Evolutionary conservation across 805 yeast species (phyloP).

Genomic region (Huiozyma sinensis): DNA sequence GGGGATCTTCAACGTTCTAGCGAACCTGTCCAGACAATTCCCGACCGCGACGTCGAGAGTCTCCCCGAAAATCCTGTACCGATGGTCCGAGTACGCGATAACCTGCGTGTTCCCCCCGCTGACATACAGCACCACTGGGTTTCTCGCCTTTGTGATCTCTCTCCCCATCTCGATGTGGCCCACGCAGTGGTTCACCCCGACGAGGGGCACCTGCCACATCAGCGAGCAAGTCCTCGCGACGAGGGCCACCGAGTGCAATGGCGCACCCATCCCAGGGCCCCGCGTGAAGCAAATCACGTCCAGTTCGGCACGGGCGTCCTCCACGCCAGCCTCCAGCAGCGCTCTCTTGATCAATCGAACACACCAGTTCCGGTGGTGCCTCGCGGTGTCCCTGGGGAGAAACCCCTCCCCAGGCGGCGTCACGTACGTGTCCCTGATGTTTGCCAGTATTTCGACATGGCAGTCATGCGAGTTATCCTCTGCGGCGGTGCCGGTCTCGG

Average conservation of each 20-base stretch:
- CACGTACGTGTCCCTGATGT: slow-evolving; percentile 86
- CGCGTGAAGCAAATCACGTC: slow-evolving; percentile 89
- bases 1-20: slow-evolving; percentile 77
- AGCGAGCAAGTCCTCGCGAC: slow-evolving; percentile 82
- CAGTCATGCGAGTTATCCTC: slow-evolving; percentile 39
- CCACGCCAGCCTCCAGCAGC: slow-evolving; percentile 46
- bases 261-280: slow-evolving; percentile 99
- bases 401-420: slow-evolving; percentile 99
- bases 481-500: slow-evolving; percentile 31
- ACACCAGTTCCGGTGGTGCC: slow-evolving; percentile 94
- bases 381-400: slow-evolving; percentile 89
- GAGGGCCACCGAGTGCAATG: slow-evolving; percentile 82
- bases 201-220: slow-evolving; percentile 72
- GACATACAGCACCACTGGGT: slow-evolving; percentile 93
- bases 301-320: slow-evolving; percentile 36
- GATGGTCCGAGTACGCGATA: slow-evolving; percentile 87
- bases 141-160: slow-evolving; percentile 94
- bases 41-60: slow-evolving; percentile 97
- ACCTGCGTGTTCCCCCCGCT: slow-evolving; percentile 99
- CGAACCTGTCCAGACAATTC: slow-evolving; percentile 91
- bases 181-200: slow-evolving; percentile 94
- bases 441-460: slow-evolving; percentile 69
- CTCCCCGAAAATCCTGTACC: slow-evolving; percentile 98
- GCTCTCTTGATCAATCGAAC: slow-evolving; percentile 65
- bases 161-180: slow-evolving; percentile 99